A percentile compares a stretch with the other conserved stretches of the same genome.
Conservation (phyloP, 1,284 basidiomycete genomes). For the Apiotrichum brassicae region DNA sequence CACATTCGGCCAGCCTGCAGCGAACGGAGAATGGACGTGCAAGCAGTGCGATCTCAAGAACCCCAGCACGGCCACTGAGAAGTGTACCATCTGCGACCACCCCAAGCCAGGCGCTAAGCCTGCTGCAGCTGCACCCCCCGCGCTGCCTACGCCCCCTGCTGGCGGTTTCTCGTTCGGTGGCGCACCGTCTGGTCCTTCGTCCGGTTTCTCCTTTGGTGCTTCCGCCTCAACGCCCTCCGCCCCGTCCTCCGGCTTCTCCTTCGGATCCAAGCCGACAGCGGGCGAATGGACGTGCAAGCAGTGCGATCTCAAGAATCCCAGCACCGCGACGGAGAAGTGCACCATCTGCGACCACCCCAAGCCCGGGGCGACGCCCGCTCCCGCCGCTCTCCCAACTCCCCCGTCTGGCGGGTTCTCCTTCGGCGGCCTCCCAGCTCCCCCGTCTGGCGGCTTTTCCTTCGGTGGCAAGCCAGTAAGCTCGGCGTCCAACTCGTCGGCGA, state of each 20-base stretch:
- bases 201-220: too few species aligned
- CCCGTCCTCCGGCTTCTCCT: too few species aligned
- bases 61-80: constrained; percentile 47
- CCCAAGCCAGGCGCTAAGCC: constrained; percentile 27
- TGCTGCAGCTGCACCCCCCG: background rate
- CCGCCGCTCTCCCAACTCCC: background rate
- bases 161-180: constrained; percentile 6
- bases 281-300: constrained; percentile 50
- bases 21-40: constrained; percentile 50
- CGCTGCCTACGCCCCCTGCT: background rate
- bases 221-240: too few species aligned
- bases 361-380: constrained; percentile 1
- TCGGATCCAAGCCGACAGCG: too few species aligned
- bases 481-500: background rate
- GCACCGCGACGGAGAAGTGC: constrained; percentile 51
- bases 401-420: constrained; percentile 6
- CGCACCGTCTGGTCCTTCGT: background rate
- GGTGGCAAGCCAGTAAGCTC: background rate
- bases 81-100: constrained; percentile 55
- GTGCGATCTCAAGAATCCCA: constrained; percentile 52
- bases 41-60: constrained; percentile 51
- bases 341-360: constrained; percentile 52
- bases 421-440: background rate
- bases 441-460: constrained; percentile 7
- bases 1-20: constrained; percentile 1